Evolutionary conservation across 2,329 filamentous ascomycete species (phyloP), one percentile per base, ranked within the genome.

Genomic region (Epichloe bromicola): DNA sequence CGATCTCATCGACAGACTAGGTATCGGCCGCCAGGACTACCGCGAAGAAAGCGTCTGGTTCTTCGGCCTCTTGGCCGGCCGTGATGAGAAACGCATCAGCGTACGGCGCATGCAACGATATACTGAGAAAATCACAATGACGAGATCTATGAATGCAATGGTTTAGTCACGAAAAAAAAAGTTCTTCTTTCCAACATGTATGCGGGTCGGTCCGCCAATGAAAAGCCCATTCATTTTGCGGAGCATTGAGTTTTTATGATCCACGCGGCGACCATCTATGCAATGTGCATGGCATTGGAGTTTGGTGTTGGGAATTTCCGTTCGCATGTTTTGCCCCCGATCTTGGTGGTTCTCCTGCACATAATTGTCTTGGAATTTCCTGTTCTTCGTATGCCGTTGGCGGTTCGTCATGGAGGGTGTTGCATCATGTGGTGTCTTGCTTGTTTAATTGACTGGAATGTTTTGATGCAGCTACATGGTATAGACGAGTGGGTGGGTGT

Each of bases 1-100:
- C 0, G 84, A 89, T 56, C 74, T 96, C 19, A 75, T 83, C 20
- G 80, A 77, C 0, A 73, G 85, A 41, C 70, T 95, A 2, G 82
- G 87, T 48, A 72, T 79, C 42, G 68, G 71, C 34, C 64, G 66
- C 43, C 57, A 59, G n/a, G 61, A 68, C 50, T 60, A 63, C 49
- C 71, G 67, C 56, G 74, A 67, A 51, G 74, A 74, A 65, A 77
- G 71, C 33, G 59, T 69, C 49, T 81, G 78, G 78, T 69, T 66
- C 49, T 73, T 80, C 53, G 72, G 72, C 39, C 63, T 70, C 42
- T 59, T 64, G 44, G 58, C 65, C 2, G 57, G 74, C 60, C 54
- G 66, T 51, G 69, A 69, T 48, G 70, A 72, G 54, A 66, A 65
- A 17, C 62, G 67, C 17, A 57, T 74, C 10, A 74, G 73, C 26